Conservation (phyloP, 2,329 filamentous ascomycete genomes). For the Diaporthe caulivora region DNA sequence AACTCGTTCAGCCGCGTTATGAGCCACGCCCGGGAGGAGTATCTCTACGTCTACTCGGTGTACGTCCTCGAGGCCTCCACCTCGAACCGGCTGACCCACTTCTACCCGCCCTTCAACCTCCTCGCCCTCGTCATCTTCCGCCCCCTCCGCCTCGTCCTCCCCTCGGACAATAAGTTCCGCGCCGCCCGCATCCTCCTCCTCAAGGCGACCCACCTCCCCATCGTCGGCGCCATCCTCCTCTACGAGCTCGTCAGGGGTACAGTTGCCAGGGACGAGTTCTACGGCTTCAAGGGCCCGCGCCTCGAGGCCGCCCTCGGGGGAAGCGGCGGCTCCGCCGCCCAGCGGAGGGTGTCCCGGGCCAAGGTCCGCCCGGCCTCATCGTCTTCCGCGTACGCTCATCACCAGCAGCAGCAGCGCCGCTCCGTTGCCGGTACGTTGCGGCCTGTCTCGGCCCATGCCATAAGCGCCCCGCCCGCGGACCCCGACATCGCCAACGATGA, state of each 20-base stretch:
- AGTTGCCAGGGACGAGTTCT: constrained; percentile 57
- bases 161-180: constrained; percentile 73
- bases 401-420: constrained; percentile 37
- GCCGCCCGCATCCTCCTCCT: constrained; percentile 71
- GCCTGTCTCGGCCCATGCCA: constrained; percentile 23
- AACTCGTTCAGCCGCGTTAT: constrained; percentile 79
- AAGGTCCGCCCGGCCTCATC: constrained; percentile 35
- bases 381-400: constrained; percentile 43
- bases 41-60: constrained; percentile 80
- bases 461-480: not conserved
- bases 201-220: constrained; percentile 73
- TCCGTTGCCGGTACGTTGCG: not conserved
- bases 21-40: constrained; percentile 77
- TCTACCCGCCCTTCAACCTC: constrained; percentile 80
- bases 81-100: constrained; percentile 76
- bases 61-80: constrained; percentile 77
- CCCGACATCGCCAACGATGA: constrained; percentile 39
- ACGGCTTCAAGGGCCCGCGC: constrained; percentile 62
- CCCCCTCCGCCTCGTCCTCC: constrained; percentile 77
- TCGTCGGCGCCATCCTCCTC: constrained; percentile 76
- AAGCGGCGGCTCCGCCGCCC: constrained; percentile 3
- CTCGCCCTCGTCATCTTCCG: constrained; percentile 79
- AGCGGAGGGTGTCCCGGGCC: constrained; percentile 32
- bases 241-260: constrained; percentile 69
- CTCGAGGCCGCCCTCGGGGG: constrained; percentile 11